A percentile compares a stretch with the other conserved stretches of the same genome.
Evolutionary conservation across 2,329 filamentous ascomycete genomes (phyloP).

Genomic region (Ilyonectria destructans): DNA sequence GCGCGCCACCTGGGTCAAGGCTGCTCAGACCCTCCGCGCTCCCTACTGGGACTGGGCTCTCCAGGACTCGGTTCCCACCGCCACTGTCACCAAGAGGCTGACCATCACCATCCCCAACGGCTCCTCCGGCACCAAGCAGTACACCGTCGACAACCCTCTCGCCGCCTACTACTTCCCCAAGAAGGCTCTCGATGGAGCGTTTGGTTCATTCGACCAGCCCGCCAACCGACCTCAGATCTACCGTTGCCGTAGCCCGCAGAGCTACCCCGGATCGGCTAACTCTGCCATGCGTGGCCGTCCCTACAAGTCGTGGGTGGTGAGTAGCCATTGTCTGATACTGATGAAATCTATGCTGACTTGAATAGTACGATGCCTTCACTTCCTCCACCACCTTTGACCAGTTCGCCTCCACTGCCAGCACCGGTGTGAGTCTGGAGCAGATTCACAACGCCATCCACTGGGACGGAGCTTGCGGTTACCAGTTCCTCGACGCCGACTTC

Average conservation of each 20-base stretch:
- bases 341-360: neutral
- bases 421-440: slow-evolving; percentile 60
- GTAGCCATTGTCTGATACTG: slow-evolving; percentile 32
- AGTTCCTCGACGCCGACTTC: slow-evolving; percentile 59
- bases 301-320: slow-evolving; percentile 61
- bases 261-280: slow-evolving; percentile 61
- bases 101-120: slow-evolving; percentile 60
- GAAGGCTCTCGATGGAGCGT: slow-evolving; percentile 56
- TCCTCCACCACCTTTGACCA: slow-evolving; percentile 55
- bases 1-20: slow-evolving; percentile 58
- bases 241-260: slow-evolving; percentile 56
- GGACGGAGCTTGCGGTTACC: slow-evolving; percentile 57
- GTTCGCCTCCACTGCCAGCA: slow-evolving; percentile 54
- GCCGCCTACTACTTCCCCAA: slow-evolving; percentile 67
- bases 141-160: slow-evolving; percentile 67
- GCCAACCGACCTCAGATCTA: slow-evolving; percentile 56
- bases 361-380: slow-evolving; percentile 61
- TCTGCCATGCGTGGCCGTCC: slow-evolving; percentile 49
- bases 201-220: slow-evolving; percentile 52
- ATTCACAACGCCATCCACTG: slow-evolving; percentile 63
- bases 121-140: slow-evolving; percentile 42
- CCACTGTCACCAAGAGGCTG: slow-evolving; percentile 55
- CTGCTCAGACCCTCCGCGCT: slow-evolving; percentile 64
- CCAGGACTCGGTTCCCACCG: slow-evolving; percentile 57
- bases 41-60: slow-evolving; percentile 73